Percentiles rank a stretch among this genome's conserved stretches.
Conservation (phyloP, 331 rosid genomes). For the Telfairia occidentalis region DNA sequence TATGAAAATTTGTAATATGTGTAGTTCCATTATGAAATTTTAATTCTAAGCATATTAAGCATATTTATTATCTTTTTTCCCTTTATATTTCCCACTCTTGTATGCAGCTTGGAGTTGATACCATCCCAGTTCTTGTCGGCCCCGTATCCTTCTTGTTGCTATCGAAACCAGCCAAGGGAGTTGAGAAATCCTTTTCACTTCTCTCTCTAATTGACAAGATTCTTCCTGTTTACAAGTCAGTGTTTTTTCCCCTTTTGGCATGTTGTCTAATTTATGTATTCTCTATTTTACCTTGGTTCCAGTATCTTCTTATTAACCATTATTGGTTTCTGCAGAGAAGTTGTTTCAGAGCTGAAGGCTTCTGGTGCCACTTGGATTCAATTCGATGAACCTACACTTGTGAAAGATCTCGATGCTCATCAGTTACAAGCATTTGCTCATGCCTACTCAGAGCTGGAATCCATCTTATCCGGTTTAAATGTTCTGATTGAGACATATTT, state of each 20-base stretch:
- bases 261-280: neutral
- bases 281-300: neutral
- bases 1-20: neutral
- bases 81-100: neutral
- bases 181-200: constrained; percentile 60
- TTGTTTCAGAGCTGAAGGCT: constrained; percentile 80
- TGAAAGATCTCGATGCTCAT: constrained; percentile 77
- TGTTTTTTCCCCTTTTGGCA: neutral
- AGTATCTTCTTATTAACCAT: constrained; percentile 14
- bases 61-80: neutral
- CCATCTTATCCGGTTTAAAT: constrained; percentile 58
- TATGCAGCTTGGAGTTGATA: constrained; percentile 81
- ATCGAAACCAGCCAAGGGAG: constrained; percentile 93
- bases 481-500: constrained; percentile 84
- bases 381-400: constrained; percentile 91
- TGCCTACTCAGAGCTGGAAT: constrained; percentile 65
- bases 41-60: neutral
- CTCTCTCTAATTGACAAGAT: constrained; percentile 72
- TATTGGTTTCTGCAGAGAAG: constrained; percentile 47
- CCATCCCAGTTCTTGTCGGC: constrained; percentile 80
- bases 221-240: constrained; percentile 77
- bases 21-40: neutral
- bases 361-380: constrained; percentile 95
- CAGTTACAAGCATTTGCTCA: constrained; percentile 63
- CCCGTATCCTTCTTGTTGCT: constrained; percentile 92